Evolutionary conservation across 176 grass and related monocot species (phyloP), one percentile per base, ranked within the genome.

Genomic region (Ensete glaucum): DNA sequence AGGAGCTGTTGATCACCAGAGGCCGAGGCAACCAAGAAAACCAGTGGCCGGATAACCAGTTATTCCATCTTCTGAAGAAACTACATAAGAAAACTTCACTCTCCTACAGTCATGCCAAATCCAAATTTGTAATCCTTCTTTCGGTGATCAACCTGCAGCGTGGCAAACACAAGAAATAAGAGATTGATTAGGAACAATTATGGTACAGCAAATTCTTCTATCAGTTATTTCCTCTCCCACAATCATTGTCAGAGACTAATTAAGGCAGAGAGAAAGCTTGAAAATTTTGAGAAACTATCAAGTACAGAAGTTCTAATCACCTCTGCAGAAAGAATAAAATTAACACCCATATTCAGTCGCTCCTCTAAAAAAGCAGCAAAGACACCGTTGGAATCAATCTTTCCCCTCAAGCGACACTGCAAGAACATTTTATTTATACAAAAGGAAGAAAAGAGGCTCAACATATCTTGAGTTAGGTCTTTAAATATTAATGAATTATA

Each of bases 121-220:
- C 91, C 88, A 65, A 95, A 95, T 67, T 91, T 95, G 85, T 95
- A 86, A 48, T 88, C 65, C 78, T 92, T 93, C 85, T 80, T 97
- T 77, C 51, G 74, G 54, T 97, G 88, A 85, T 97, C 90, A 72
- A 97, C 15, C 94, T 97, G 82, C 85, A 88, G 27, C 15, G 50
- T 43, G 34, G 4, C 34, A 9, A 43, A 16, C 27, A 25, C 24
- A 25, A 25, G 0, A 25, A 25, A 25, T 25, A 25, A 25, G 24
- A 25, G 1, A 49, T 69, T 2, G 48, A 27, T 60, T 60, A 14
- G n/a, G 16, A n/a, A 60, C 12, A 16, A 17, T 17, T 43, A 43
- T 43, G 34, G 3, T 43, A 43, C 34, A 43, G 34, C 34, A 43
- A 43, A 43, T 43, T 43, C 34, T 43, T 43, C 34, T n/a, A 9